Evolutionary conservation across 306 rosid species (phyloP), one percentile per base, ranked within the genome.

Genomic region (Dicorynia guianensis): DNA sequence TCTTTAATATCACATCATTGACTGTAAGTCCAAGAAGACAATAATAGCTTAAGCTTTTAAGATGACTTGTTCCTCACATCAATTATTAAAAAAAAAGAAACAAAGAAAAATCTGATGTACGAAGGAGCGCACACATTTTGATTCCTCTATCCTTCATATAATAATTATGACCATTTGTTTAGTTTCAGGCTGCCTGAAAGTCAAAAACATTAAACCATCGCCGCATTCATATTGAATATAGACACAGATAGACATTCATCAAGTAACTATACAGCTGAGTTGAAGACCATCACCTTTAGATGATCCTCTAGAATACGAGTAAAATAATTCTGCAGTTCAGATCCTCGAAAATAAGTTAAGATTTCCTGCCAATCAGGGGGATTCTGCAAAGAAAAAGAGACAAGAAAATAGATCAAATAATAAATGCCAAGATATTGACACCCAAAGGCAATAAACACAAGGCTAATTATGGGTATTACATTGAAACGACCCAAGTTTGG

Each of bases 301-400:
- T 95, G 89, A 75, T 95, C 99, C 82, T 95, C 97, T 2, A 95
- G 87, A 68, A 92, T 90, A 18, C 97, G 99, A 20, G 97, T 92
- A 63, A 95, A 95, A 77, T 92, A 95, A 81, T 92, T 95, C 81
- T 95, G 99, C 83, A 95, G 80, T 81, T 95, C 99, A 14, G 99
- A 95, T 48, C 99, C 99, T 75, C 97, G 89, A 70, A 95, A 95
- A 72, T 95, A 77, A 25, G 97, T 95, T 69, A 95, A 85, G 69
- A 95, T 92, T 75, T 95, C 99, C 83, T 95, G 99, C 97, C 99
- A 95, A 66, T 95, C 99, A 35, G 99, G 99, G 5, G 99, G 99
- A 30, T 87, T 89, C 97, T 94, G 87, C 80, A 76, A 79, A 77
- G 11, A 3, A 52, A 71, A 47, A 82, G 33, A 11, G 6, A 56